Conservation (phyloP, 208 protist genomes). For the Spongospora subterranea region DNA sequence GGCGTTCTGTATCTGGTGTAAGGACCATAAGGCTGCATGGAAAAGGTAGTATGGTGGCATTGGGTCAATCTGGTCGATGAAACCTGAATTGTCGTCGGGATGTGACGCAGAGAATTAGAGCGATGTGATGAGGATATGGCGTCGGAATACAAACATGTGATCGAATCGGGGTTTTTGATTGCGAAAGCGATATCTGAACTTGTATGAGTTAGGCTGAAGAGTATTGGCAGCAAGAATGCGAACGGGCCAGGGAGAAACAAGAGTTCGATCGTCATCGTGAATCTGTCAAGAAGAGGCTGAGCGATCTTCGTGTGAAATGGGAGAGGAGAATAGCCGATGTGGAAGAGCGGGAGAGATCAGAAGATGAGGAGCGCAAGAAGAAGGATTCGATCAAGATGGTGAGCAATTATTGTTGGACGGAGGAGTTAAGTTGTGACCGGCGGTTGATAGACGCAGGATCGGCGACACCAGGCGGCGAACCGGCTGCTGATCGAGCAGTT, state of each 20-base stretch:
- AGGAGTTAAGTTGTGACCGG: background rate
- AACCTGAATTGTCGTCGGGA: too few species aligned
- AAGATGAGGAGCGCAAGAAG: background rate
- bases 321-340: background rate
- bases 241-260: background rate
- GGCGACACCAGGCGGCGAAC: background rate
- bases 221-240: background rate
- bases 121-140: background rate
- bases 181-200: background rate
- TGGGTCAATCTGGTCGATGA: background rate
- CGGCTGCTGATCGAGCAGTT: conserved; percentile 2
- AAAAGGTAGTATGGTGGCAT: background rate
- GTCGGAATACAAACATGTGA: background rate
- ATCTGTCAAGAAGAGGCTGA: background rate
- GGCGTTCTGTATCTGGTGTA: background rate
- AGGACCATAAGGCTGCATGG: background rate
- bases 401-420: background rate
- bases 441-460: background rate
- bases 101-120: background rate
- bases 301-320: background rate
- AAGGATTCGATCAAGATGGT: background rate
- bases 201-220: background rate
- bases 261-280: background rate
- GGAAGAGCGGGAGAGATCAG: background rate
- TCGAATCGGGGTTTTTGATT: background rate